A percentile compares a stretch with the other conserved stretches of the same genome.
These are phyloP conservation scores for Fusarium mangiferae DNA, from an alignment of 2,329 filamentous ascomycete species.

Conservation along the genomic window DNA sequence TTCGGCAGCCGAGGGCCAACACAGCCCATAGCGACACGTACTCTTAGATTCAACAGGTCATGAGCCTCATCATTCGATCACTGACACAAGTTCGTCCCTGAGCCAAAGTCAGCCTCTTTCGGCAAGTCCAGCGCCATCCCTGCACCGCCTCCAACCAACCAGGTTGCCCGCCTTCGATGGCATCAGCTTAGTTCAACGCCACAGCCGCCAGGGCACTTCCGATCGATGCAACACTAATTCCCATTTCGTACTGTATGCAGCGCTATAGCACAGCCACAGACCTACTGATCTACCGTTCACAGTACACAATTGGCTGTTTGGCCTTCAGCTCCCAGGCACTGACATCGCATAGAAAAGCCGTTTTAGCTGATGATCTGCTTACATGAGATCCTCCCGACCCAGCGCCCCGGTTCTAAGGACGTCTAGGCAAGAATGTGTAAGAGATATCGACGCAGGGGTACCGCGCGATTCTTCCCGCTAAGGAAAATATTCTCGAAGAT, in stretches of 20 bases:
- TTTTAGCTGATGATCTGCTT: neutral
- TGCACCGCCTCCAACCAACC: neutral
- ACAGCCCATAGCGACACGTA: neutral
- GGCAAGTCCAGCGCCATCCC: neutral
- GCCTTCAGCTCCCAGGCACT: neutral
- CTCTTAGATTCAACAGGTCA: neutral
- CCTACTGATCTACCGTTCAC: neutral
- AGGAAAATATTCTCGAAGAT: neutral
- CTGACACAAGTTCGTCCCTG: neutral
- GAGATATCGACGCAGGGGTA: neutral
- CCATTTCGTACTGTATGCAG: neutral
- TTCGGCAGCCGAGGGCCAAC: neutral
- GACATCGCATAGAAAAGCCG: neutral
- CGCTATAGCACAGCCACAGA: neutral
- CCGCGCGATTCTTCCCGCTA: neutral
- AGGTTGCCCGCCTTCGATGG: rapidly evolving
- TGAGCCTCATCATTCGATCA: neutral
- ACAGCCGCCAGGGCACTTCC: neutral
- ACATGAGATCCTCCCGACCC: neutral
- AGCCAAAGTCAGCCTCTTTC: neutral
- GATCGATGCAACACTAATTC: neutral
- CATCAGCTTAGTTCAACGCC: neutral
- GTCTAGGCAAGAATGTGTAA: neutral
- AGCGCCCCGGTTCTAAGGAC: neutral
- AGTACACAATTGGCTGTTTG: neutral